These are phyloP conservation scores for Marvania coccoides DNA, from an alignment of 139 green algal genomes.

Conservation along the genomic window DNA sequence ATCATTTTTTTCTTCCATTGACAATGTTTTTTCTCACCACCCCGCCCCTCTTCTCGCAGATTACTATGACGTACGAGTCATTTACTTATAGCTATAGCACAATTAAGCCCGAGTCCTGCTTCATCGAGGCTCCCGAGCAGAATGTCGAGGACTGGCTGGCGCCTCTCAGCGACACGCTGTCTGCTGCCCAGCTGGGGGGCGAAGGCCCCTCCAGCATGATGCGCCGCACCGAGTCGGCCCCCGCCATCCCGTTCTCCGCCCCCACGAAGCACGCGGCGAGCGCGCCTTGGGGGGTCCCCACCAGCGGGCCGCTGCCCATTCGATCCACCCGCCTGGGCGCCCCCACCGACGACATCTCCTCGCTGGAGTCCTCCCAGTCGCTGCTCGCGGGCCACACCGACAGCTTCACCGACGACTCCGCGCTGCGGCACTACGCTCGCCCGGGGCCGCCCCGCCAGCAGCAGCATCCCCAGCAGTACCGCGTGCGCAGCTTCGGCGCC, in stretches of 20 bases:
- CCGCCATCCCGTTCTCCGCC: background rate
- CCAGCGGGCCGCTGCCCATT: background rate
- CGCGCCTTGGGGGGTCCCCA: background rate
- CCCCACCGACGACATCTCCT: constrained; percentile 10
- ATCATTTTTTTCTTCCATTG: too few relatives aligned
- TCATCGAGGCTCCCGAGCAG: too few relatives aligned
- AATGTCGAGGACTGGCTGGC: constrained; percentile 1
- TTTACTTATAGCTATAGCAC: too few relatives aligned
- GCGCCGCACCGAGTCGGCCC: background rate
- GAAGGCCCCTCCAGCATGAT: background rate
- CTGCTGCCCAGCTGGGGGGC: background rate
- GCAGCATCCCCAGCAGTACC: background rate
- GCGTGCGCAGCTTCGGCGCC: too few relatives aligned
- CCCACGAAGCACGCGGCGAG: too few relatives aligned
- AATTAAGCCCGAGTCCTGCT: too few relatives aligned
- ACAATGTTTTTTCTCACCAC: too few relatives aligned
- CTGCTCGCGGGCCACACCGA: background rate
- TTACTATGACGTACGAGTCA: too few relatives aligned
- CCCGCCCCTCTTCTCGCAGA: too few relatives aligned
- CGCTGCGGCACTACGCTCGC: background rate
- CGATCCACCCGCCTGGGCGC: background rate
- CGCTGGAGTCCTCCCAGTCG: constrained; percentile 17
- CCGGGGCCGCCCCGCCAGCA: background rate
- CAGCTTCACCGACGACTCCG: background rate
- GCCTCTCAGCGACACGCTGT: background rate